Percentiles rank a stretch among this genome's conserved stretches.
These are phyloP conservation scores for Avena eriantha DNA, from an alignment of 176 grass and related monocot species.

Conservation along the genomic window DNA sequence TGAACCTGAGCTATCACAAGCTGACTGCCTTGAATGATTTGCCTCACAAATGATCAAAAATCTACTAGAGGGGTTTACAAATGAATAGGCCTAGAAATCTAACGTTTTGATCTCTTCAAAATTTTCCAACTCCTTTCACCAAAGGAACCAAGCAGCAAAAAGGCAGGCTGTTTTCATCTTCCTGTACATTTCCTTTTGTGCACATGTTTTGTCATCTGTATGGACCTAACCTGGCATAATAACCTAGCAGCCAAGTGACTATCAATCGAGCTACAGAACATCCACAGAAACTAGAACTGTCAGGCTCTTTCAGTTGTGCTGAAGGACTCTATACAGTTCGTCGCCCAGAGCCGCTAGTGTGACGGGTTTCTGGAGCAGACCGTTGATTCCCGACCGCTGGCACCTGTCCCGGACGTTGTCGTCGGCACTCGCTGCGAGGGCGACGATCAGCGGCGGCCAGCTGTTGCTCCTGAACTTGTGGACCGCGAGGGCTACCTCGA, in stretches of 20 bases:
- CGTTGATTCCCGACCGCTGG: constrained; percentile 78
- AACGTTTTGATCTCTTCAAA: constrained; percentile 47
- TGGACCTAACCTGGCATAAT: constrained; percentile 49
- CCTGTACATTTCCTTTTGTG: constrained; percentile 55
- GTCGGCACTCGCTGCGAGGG: constrained; percentile 52
- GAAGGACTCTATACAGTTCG: constrained; percentile 91
- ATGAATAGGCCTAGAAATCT: constrained; percentile 37
- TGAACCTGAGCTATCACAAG: background rate
- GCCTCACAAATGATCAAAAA: constrained; percentile 33
- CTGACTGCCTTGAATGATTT: constrained; percentile 23
- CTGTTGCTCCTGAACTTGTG: constrained; percentile 61
- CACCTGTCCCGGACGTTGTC: constrained; percentile 73
- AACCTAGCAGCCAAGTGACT: constrained; percentile 35
- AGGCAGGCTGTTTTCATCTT: constrained; percentile 40
- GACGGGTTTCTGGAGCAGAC: constrained; percentile 79
- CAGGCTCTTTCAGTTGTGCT: constrained; percentile 65
- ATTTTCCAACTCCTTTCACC: constrained; percentile 24
- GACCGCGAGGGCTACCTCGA: constrained; percentile 61
- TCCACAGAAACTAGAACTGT: constrained; percentile 53
- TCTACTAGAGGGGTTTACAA: constrained; percentile 44
- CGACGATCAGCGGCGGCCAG: constrained; percentile 68
- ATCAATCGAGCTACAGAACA: constrained; percentile 45
- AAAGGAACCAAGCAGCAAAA: constrained; percentile 41
- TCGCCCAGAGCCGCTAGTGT: constrained; percentile 71
- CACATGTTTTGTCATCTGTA: constrained; percentile 46